Conservation (phyloP, 139 green algal species). For the Chlorella sp. region DNA sequence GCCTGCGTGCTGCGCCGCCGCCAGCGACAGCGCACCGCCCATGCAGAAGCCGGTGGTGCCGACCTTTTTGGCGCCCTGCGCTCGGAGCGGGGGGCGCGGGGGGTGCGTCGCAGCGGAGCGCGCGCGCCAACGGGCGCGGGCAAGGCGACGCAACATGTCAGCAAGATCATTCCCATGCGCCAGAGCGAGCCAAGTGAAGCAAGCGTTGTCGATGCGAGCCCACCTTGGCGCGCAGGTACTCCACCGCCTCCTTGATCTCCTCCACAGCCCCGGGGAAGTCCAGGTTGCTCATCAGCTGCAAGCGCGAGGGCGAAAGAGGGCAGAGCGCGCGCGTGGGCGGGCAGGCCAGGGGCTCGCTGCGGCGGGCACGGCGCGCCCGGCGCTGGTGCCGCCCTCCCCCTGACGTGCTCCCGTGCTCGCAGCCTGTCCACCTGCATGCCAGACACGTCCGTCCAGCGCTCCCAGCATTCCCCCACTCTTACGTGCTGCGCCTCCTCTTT, state of each 20-base stretch:
- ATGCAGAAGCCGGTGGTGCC: constrained; percentile 75
- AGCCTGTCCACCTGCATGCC: not conserved
- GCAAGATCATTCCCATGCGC: not conserved
- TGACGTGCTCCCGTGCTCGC: not conserved
- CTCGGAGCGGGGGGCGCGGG: not conserved
- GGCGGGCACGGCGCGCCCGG: too few species aligned
- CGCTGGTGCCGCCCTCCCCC: too few species aligned
- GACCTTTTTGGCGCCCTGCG: constrained; percentile 50
- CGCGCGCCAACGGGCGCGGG: not conserved
- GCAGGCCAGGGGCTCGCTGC: too few species aligned
- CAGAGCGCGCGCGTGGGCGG: too few species aligned
- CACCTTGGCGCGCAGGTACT: constrained; percentile 48
- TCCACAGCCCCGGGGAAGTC: constrained; percentile 64
- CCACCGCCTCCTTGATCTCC: constrained; percentile 59
- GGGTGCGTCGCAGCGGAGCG: not conserved
- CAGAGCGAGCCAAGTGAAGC: not conserved
- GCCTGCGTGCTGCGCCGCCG: constrained; percentile 55
- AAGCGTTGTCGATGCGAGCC: not conserved
- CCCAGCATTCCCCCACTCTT: constrained; percentile 15
- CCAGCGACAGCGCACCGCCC: constrained; percentile 68
- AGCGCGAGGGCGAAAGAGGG: too few species aligned
- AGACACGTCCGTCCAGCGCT: not conserved
- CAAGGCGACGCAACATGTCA: not conserved
- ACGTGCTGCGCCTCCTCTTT: constrained; percentile 69
- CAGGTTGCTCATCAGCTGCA: constrained; percentile 68